Evolutionary conservation across 257 asterid genomes (phyloP).

Genomic region (Haberlea rhodopensis): DNA sequence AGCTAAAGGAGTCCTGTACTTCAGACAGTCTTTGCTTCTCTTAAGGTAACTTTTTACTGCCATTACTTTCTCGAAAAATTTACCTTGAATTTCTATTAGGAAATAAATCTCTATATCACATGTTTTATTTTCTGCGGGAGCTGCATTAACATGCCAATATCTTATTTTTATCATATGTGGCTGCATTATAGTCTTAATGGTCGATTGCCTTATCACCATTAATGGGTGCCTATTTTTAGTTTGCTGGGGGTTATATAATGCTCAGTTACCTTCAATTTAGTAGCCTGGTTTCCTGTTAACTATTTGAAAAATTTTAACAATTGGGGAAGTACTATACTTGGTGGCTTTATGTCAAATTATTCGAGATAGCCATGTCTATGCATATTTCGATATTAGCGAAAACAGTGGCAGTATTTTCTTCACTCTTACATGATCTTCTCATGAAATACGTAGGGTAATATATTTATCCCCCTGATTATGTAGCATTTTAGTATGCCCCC

Average conservation of each 20-base stretch:
- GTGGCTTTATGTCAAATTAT: too few relatives aligned
- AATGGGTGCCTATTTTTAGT: not conserved
- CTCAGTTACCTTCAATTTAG: too few relatives aligned
- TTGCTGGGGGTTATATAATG: not conserved
- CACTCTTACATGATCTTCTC: too few relatives aligned
- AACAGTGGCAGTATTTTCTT: too few relatives aligned
- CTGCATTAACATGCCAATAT: not conserved
- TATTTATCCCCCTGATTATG: too few relatives aligned
- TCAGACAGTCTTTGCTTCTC: conserved; percentile 91
- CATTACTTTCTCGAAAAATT: not conserved
- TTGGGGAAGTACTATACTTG: too few relatives aligned
- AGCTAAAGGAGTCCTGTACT: conserved; percentile 83
- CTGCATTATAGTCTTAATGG: not conserved
- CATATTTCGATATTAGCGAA: too few relatives aligned
- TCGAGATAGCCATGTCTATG: too few relatives aligned
- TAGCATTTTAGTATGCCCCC: too few relatives aligned
- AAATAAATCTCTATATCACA: not conserved
- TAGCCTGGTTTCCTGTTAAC: too few relatives aligned
- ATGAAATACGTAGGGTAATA: too few relatives aligned
- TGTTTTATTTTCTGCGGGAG: not conserved
- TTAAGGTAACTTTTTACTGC: conserved; percentile 58
- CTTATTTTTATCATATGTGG: not conserved
- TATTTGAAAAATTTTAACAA: too few relatives aligned
- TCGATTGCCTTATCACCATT: not conserved
- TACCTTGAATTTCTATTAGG: not conserved